Evolutionary conservation across 805 yeast genomes (phyloP).

Genomic region (Metschnikowia cerradonensis): DNA sequence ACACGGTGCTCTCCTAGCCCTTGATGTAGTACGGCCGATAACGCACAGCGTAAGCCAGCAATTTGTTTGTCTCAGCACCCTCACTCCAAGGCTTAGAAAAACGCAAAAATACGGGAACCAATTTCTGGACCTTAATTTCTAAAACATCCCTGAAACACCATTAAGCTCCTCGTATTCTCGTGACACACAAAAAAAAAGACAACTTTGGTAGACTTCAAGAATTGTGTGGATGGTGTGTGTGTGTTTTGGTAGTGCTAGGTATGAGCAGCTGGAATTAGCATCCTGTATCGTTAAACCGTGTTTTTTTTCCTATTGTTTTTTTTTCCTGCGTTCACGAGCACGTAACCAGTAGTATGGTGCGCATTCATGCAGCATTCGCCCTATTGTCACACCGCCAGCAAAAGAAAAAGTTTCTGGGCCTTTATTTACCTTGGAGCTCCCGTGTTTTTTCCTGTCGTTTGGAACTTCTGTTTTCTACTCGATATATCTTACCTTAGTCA

Average conservation of each 20-base stretch:
- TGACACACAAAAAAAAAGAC: too few species aligned
- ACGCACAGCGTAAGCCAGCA: neutral
- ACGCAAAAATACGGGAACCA: too few species aligned
- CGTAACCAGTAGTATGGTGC: slow-evolving; percentile 1
- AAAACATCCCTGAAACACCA: too few species aligned
- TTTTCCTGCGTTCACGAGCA: neutral
- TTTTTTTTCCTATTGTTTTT: slow-evolving; percentile 2
- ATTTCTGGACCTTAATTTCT: too few species aligned
- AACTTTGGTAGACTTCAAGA: too few species aligned
- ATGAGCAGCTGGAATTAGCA: neutral
- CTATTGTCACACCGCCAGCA: slow-evolving; percentile 1
- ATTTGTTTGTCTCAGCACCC: neutral
- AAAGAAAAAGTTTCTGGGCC: neutral
- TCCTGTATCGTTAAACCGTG: slow-evolving; percentile 5
- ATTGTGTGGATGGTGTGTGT: too few species aligned
- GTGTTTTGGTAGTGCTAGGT: neutral
- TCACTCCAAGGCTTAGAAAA: neutral
- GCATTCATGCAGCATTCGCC: neutral
- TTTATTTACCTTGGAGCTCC: neutral
- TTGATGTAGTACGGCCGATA: neutral
- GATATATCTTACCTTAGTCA: slow-evolving; percentile 12
- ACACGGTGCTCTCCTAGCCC: neutral
- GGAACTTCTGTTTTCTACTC: slow-evolving; percentile 7
- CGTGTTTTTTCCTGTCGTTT: slow-evolving; percentile 4
- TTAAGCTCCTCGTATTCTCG: too few species aligned